Base-by-base conservation (phyloP, 495 filamentous ascomycete species). In the Friedmanniomyces simplex region DNA sequence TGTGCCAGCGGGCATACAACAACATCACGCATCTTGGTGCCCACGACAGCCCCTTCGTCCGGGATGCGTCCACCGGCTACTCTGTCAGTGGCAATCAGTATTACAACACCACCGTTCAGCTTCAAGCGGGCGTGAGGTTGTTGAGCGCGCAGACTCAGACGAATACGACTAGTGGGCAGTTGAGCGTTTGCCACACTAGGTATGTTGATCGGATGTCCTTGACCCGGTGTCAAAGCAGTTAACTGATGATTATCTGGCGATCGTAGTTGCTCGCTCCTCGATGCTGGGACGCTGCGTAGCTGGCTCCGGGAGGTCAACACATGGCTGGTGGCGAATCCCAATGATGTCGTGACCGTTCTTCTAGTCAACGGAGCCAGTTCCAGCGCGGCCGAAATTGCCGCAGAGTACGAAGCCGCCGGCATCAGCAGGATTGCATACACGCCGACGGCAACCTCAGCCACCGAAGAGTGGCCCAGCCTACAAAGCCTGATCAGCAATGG, bases 11-110 rank as follows among this genome's bases (percentile, higher is more conserved):
- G 61, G 67, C 75, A 16, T 85, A 83, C 67, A 76, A 76, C 58
- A 78, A 81, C 53, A 79, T 85, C 57, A 83, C 81, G 36, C 76
- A 82, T 65, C 72, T 85, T 5, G 82, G 82, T 14, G 80, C 85
- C 43, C 85, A 85, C 65, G 76, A 85, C 66, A 79, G 75, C 58
- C 77, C 82, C 5, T 85, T 84, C 61, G 52, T 84, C 26, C 70
- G 75, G 22, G 78, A 80, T 57, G 65, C 68, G 1, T 72, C 71
- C 0, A 79, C 75, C 22, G 48, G 30, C 52, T 71, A 63, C 60
- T 59, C 60, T 36, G 54, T 58, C 13, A 60, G 67, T 6, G 71
- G 68, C 34, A 73, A 73, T 63, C 71, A 73, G 45, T 69, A 62
- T 61, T 69, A 63, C 61, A 62, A 69, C 59, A 64, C 52, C 10